Evolutionary conservation across 345 rosid species (phyloP).

Genomic region (Mercurialis annua): DNA sequence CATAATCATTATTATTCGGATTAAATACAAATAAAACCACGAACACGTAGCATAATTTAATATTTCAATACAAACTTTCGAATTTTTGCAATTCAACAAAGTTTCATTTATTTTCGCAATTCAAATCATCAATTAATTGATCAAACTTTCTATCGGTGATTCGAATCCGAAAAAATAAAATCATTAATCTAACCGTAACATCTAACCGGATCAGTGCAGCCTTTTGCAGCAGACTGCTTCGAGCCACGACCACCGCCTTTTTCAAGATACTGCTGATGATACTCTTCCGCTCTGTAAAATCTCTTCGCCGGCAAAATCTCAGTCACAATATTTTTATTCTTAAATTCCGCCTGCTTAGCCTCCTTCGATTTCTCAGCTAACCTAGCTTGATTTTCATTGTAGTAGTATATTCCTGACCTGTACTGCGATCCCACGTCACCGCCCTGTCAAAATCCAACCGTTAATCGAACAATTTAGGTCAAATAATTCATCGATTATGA

Average conservation of each 20-base stretch:
- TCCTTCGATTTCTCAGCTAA: slow-evolving; percentile 54
- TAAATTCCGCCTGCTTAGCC: slow-evolving; percentile 52
- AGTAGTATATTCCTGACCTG: slow-evolving; percentile 81
- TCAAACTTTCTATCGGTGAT: too few relatives aligned
- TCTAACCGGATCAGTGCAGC: slow-evolving; percentile 76
- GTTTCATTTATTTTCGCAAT: too few relatives aligned
- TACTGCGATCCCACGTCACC: slow-evolving; percentile 79
- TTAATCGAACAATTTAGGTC: not conserved
- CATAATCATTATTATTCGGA: too few relatives aligned
- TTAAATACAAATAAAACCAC: too few relatives aligned
- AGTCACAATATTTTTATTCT: slow-evolving; percentile 52
- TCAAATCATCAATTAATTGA: too few relatives aligned
- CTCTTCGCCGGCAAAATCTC: slow-evolving; percentile 73
- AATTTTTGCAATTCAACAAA: too few relatives aligned
- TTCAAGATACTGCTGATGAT: slow-evolving; percentile 84
- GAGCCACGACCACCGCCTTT: slow-evolving; percentile 59
- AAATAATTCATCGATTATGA: too few relatives aligned
- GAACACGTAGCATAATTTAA: too few relatives aligned
- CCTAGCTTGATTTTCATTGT: slow-evolving; percentile 50
- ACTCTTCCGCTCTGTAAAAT: slow-evolving; percentile 71
- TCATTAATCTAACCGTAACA: slow-evolving; percentile 53
- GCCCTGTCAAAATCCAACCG: slow-evolving; percentile 38
- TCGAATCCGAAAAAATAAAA: too few relatives aligned
- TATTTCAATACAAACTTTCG: too few relatives aligned
- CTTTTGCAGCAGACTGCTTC: slow-evolving; percentile 61